phyloP scores from a whole-genome alignment of 2,329 filamentous ascomycete species.

The Juglanconis juglandina region DNA sequence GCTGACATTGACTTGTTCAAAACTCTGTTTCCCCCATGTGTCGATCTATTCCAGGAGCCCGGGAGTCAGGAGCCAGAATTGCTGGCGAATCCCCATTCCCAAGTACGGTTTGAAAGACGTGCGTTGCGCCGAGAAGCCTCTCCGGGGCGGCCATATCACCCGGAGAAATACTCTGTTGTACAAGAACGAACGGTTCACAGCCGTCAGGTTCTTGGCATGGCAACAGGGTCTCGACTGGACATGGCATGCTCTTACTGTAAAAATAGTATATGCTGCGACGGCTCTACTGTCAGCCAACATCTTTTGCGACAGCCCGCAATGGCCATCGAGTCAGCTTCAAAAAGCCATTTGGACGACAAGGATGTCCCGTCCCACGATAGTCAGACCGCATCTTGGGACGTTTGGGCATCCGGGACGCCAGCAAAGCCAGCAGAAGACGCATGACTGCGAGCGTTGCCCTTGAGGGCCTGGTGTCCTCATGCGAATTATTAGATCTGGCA shows the following conservation, averaged over 20 bases:
- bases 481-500: background rate
- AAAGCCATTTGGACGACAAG: background rate
- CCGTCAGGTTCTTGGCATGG: background rate
- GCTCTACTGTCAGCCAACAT: background rate
- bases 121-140: background rate
- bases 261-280: background rate
- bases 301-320: background rate
- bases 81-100: background rate
- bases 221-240: background rate
- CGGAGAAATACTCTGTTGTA: background rate
- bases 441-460: background rate
- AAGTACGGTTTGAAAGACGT: background rate
- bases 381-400: background rate
- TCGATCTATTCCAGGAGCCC: background rate
- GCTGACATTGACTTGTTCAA: background rate
- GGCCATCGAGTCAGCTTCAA: background rate
- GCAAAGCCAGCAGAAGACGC: background rate
- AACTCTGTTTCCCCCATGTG: background rate
- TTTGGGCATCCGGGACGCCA: background rate
- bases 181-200: background rate
- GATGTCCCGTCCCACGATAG: background rate
- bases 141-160: background rate
- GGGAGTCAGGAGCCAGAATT: background rate
- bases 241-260: background rate
- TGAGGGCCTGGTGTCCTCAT: conserved; percentile 2